Evolutionary conservation across 805 yeast species (phyloP).

Genomic region (Saccharomyces kudriavzevii): DNA sequence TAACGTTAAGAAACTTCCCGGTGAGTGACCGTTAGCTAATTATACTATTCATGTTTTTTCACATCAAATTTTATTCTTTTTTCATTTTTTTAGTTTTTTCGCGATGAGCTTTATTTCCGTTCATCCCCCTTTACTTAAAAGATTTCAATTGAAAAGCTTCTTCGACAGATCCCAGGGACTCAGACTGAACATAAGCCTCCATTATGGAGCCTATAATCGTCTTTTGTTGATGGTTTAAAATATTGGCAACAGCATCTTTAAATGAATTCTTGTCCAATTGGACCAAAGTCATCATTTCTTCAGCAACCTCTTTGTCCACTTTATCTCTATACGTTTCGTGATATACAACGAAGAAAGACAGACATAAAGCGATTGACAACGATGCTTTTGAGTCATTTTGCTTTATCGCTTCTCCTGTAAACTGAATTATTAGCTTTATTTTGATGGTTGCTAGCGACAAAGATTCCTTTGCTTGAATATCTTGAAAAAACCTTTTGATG

Average conservation of each 20-base stretch:
- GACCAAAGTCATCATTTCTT: slow-evolving; percentile 41
- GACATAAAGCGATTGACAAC: slow-evolving; percentile 6
- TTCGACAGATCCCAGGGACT: background rate
- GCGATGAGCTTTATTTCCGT: slow-evolving; percentile 14
- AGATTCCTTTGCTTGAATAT: slow-evolving; percentile 7
- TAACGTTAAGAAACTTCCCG: background rate
- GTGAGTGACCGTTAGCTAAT: background rate
- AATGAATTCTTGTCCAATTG: slow-evolving; percentile 39
- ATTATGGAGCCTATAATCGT: slow-evolving; percentile 5
- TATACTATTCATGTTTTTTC: slow-evolving; percentile 21
- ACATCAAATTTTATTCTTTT: slow-evolving; percentile 14
- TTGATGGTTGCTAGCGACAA: slow-evolving; percentile 2
- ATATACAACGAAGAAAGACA: slow-evolving; percentile 35
- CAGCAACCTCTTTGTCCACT: slow-evolving; percentile 36
- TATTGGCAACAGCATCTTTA: slow-evolving; percentile 37
- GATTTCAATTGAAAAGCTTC: slow-evolving; percentile 3
- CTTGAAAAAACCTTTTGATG: slow-evolving; percentile 38
- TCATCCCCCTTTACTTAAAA: slow-evolving; percentile 23
- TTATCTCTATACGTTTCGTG: slow-evolving; percentile 15
- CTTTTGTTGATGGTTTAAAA: slow-evolving; percentile 35
- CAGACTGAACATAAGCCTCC: slow-evolving; percentile 15
- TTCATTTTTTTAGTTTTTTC: too few species aligned
- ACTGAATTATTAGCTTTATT: slow-evolving; percentile 31
- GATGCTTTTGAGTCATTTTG: slow-evolving; percentile 7
- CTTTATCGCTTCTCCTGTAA: slow-evolving; percentile 33